phyloP scores from a whole-genome alignment of 1,284 basidiomycete genomes.

The Pholiota adiposa region DNA sequence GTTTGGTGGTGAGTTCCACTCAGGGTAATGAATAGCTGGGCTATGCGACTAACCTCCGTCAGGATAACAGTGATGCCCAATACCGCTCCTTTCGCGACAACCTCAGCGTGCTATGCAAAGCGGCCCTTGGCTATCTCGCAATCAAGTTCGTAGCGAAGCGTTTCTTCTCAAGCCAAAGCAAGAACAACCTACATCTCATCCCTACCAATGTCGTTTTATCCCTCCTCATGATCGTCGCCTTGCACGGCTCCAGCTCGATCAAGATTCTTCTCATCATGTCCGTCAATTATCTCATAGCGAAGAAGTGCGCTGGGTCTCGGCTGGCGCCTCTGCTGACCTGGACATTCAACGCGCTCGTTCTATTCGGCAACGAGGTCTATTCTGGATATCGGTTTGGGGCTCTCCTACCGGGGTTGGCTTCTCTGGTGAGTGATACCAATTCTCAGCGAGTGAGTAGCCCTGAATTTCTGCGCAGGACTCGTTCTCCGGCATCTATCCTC shows the following conservation, averaged over 20 bases:
- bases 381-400: slow-evolving; percentile 76
- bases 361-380: slow-evolving; percentile 82
- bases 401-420: slow-evolving; percentile 59
- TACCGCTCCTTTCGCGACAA: slow-evolving; percentile 85
- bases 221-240: slow-evolving; percentile 67
- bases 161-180: slow-evolving; percentile 15
- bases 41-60: slow-evolving; percentile 16
- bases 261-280: slow-evolving; percentile 80
- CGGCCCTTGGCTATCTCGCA: slow-evolving; percentile 51
- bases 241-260: slow-evolving; percentile 88
- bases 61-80: slow-evolving; percentile 90
- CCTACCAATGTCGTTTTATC: slow-evolving; percentile 69
- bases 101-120: slow-evolving; percentile 59
- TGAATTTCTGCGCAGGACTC: slow-evolving; percentile 56
- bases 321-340: slow-evolving; percentile 63
- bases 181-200: slow-evolving; percentile 47
- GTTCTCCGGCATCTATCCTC: slow-evolving; percentile 73
- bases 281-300: slow-evolving; percentile 74
- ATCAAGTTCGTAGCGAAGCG: slow-evolving; percentile 46
- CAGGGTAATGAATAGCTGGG: not conserved
- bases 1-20: slow-evolving; percentile 58
- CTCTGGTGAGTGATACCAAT: slow-evolving; percentile 33
- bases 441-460: not conserved
- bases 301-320: slow-evolving; percentile 45
- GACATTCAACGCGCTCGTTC: slow-evolving; percentile 75